A percentile compares a stretch with the other conserved stretches of the same genome.
Conservation (phyloP, 768 basidiomycete genomes). For the Mycena metata region DNA sequence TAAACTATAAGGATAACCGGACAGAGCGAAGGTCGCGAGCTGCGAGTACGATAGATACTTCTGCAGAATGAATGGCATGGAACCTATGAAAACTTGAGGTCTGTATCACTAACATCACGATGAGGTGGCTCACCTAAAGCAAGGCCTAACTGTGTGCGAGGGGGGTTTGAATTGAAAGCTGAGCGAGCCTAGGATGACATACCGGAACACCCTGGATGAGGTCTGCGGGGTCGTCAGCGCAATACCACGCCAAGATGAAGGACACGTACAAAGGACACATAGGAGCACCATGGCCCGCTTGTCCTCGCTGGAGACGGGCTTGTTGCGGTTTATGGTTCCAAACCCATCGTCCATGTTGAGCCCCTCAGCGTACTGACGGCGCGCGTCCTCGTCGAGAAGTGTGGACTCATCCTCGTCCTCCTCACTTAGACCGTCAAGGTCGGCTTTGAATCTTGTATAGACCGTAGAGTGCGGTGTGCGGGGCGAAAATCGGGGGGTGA, state of each 20-base stretch:
- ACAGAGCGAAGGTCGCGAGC: slow-evolving; percentile 92
- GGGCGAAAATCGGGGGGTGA: slow-evolving; percentile 54
- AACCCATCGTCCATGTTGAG: slow-evolving; percentile 54
- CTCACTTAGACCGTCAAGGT: slow-evolving; percentile 40
- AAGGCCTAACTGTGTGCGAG: slow-evolving; percentile 76
- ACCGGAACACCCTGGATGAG: slow-evolving; percentile 93
- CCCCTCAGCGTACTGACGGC: slow-evolving; percentile 58
- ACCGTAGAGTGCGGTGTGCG: slow-evolving; percentile 30
- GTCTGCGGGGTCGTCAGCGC: slow-evolving; percentile 56
- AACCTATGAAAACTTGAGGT: slow-evolving; percentile 65
- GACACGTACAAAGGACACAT: slow-evolving; percentile 83
- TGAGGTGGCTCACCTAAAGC: slow-evolving; percentile 74
- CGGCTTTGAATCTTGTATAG: slow-evolving; percentile 34
- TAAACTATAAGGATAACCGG: slow-evolving; percentile 95
- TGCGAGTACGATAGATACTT: slow-evolving; percentile 97
- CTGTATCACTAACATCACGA: slow-evolving; percentile 6
- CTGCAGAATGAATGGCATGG: slow-evolving; percentile 95
- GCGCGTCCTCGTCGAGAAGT: slow-evolving; percentile 70
- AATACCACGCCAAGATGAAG: slow-evolving; percentile 19
- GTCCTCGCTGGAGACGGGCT: slow-evolving; percentile 59
- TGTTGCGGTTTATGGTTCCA: slow-evolving; percentile 4
- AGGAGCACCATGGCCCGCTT: slow-evolving; percentile 87
- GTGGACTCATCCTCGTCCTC: slow-evolving; percentile 74
- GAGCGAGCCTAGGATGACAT: slow-evolving; percentile 48
- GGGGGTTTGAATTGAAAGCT: slow-evolving; percentile 27